These are phyloP conservation scores for Globisporangium paddicum DNA, from an alignment of 352 stramenopile species.

Conservation along the genomic window DNA sequence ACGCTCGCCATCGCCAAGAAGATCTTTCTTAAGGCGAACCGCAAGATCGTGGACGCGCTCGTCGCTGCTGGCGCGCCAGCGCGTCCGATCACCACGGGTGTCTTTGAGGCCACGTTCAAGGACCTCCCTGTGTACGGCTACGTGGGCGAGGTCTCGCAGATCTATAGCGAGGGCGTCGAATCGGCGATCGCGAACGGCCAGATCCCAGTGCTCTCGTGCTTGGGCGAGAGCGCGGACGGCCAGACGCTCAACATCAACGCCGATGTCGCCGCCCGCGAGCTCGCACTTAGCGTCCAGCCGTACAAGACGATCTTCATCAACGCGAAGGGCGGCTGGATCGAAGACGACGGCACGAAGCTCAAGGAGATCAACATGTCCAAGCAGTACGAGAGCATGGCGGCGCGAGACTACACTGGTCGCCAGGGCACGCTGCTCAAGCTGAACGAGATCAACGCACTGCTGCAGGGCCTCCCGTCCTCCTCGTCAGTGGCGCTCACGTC, in stretches of 20 bases:
- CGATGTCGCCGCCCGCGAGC: constrained; percentile 76
- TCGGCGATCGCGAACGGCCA: constrained; percentile 57
- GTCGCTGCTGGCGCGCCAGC: constrained; percentile 58
- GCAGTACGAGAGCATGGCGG: constrained; percentile 74
- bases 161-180: constrained; percentile 66
- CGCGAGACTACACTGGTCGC: constrained; percentile 81
- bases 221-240: constrained; percentile 67
- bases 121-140: constrained; percentile 82
- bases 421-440: constrained; percentile 91
- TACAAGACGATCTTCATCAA: constrained; percentile 90
- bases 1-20: constrained; percentile 84
- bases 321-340: constrained; percentile 85
- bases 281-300: constrained; percentile 77
- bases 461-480: constrained; percentile 66
- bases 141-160: constrained; percentile 79
- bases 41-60: constrained; percentile 75
- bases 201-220: constrained; percentile 83
- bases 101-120: constrained; percentile 81
- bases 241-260: constrained; percentile 90
- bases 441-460: constrained; percentile 86
- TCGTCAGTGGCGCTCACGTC: constrained; percentile 87
- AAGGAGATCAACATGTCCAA: constrained; percentile 77
- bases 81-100: constrained; percentile 79
- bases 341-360: constrained; percentile 82
- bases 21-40: constrained; percentile 84